Percentiles rank a stretch among this genome's conserved stretches.
Conservation (phyloP, 768 basidiomycete genomes). For the Paxillus rubicundulus region DNA sequence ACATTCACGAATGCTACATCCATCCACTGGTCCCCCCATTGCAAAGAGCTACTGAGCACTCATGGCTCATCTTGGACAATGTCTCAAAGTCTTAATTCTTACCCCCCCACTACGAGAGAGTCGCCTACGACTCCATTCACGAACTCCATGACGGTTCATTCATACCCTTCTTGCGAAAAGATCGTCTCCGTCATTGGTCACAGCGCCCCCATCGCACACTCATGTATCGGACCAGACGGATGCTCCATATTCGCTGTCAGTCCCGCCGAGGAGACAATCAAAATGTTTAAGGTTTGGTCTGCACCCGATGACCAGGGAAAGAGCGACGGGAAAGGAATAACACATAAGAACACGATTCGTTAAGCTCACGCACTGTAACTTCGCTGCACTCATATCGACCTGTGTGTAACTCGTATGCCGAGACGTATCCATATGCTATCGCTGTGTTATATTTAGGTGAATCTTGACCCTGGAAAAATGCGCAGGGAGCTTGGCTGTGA, state of each 20-base stretch:
- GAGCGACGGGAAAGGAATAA: constrained; percentile 19
- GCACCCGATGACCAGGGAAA: constrained; percentile 17
- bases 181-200: constrained; percentile 60
- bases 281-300: constrained; percentile 71
- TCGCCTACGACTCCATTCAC: constrained; percentile 28
- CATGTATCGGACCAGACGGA: constrained; percentile 62
- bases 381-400: constrained; percentile 9
- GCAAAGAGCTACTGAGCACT: constrained; percentile 83
- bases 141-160: constrained; percentile 47
- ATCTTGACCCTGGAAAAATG: neutral
- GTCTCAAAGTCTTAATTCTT: constrained; percentile 17
- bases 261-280: constrained; percentile 63
- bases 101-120: constrained; percentile 21
- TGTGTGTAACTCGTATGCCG: constrained; percentile 6
- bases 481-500: neutral
- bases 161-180: constrained; percentile 52
- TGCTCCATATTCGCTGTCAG: constrained; percentile 64
- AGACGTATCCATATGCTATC: constrained; percentile 5
- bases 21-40: constrained; percentile 69
- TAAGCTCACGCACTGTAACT: constrained; percentile 6
- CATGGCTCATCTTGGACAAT: constrained; percentile 47
- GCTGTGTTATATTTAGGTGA: constrained; percentile 4
- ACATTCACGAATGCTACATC: constrained; percentile 55
- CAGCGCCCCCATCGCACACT: constrained; percentile 51
- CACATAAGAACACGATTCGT: constrained; percentile 26